phyloP scores from a whole-genome alignment of 176 grass and related monocot genomes.

The Tillandsia fasciculata region DNA sequence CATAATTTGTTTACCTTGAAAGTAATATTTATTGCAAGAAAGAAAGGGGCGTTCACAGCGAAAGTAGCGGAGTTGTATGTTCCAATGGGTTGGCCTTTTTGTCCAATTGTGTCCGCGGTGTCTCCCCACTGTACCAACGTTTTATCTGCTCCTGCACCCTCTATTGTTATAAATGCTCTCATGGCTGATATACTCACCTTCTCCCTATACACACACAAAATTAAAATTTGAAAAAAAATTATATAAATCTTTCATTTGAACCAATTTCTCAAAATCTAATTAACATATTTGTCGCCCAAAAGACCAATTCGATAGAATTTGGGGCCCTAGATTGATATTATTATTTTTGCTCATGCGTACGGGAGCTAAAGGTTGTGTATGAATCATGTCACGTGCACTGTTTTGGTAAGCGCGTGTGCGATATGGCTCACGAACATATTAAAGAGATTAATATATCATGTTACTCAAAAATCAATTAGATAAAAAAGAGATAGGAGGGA shows the following conservation, averaged over 20 bases:
- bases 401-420: too few relatives aligned
- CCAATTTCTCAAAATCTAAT: too few relatives aligned
- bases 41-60: constrained; percentile 82
- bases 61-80: constrained; percentile 86
- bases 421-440: too few relatives aligned
- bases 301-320: too few relatives aligned
- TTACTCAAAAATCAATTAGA: neutral
- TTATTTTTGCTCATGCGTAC: too few relatives aligned
- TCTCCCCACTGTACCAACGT: constrained; percentile 85
- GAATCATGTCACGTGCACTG: too few relatives aligned
- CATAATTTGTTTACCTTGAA: constrained; percentile 45
- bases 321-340: too few relatives aligned
- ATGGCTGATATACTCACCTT: constrained; percentile 77
- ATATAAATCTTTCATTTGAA: too few relatives aligned
- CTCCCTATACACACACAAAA: constrained; percentile 39
- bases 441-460: too few relatives aligned
- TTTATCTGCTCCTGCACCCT: constrained; percentile 68
- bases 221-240: neutral
- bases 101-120: constrained; percentile 53
- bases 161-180: constrained; percentile 73
- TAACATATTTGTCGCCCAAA: too few relatives aligned
- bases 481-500: neutral
- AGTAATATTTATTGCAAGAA: constrained; percentile 88
- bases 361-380: too few relatives aligned
- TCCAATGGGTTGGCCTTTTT: constrained; percentile 47